Percentiles rank a stretch among this genome's conserved stretches.
These are phyloP conservation scores for Apiotrichum gamsii DNA, from an alignment of 1,284 basidiomycete genomes.

Conservation along the genomic window DNA sequence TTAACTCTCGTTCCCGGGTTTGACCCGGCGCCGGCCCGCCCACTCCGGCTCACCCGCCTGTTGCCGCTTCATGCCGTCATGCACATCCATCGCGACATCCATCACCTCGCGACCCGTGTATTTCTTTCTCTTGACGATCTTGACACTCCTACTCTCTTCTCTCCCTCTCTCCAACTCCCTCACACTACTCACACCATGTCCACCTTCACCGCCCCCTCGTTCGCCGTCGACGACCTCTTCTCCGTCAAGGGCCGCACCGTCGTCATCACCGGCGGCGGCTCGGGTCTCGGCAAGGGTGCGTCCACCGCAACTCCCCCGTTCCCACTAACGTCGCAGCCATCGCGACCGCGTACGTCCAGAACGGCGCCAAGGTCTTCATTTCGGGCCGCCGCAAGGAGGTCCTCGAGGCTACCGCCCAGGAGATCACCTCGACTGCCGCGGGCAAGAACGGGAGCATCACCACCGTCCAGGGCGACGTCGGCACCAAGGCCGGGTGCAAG, in stretches of 20 bases:
- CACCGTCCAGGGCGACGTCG: constrained; percentile 44
- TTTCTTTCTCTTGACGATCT: no score
- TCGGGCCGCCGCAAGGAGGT: constrained; percentile 43
- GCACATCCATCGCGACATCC: no score
- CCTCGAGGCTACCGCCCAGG: constrained; percentile 35
- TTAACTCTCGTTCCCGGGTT: no score
- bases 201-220: constrained; percentile 8
- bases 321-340: constrained; percentile 22
- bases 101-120: no score
- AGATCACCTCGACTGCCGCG: constrained; percentile 25
- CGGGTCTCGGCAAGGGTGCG: constrained; percentile 33
- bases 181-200: background rate
- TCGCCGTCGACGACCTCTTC: constrained; percentile 25
- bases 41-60: no score
- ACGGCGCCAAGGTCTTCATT: constrained; percentile 47
- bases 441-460: constrained; percentile 17
- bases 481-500: constrained; percentile 35
- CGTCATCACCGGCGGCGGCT: constrained; percentile 36
- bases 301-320: background rate
- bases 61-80: no score
- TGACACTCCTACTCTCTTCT: no score
- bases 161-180: background rate
- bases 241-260: constrained; percentile 22
- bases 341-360: constrained; percentile 38
- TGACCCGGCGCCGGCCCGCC: no score